phyloP scores from a whole-genome alignment of 306 rosid genomes.

The Lathyrus oleraceus region DNA sequence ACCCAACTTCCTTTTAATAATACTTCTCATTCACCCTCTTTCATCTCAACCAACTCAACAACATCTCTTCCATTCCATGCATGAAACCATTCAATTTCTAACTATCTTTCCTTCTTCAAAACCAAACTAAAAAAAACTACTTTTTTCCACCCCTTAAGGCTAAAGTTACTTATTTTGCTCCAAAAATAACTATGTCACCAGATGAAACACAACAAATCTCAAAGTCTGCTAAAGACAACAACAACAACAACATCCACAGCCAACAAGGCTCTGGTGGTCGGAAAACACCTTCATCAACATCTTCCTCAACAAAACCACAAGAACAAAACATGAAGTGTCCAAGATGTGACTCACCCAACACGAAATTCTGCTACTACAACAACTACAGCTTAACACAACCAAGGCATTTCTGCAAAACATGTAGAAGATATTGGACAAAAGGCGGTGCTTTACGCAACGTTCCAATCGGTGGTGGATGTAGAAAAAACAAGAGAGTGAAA shows the following conservation, averaged over 20 bases:
- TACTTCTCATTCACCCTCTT: slow-evolving; percentile 47
- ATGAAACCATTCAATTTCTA: slow-evolving; percentile 66
- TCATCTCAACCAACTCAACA: slow-evolving; percentile 61
- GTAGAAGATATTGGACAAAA: slow-evolving; percentile 94
- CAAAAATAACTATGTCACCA: slow-evolving; percentile 45
- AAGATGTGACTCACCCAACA: slow-evolving; percentile 85
- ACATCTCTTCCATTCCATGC: slow-evolving; percentile 48
- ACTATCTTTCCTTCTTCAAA: slow-evolving; percentile 56
- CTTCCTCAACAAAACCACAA: slow-evolving; percentile 34
- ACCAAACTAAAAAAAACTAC: slow-evolving; percentile 49
- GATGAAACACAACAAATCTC: slow-evolving; percentile 46
- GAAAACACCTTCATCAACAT: slow-evolving; percentile 26
- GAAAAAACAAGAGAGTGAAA: slow-evolving; percentile 78
- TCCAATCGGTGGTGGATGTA: slow-evolving; percentile 92
- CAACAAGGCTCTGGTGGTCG: slow-evolving; percentile 39
- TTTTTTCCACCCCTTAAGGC: slow-evolving; percentile 9
- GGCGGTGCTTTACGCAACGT: slow-evolving; percentile 92
- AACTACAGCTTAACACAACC: slow-evolving; percentile 97
- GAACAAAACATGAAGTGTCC: slow-evolving; percentile 71
- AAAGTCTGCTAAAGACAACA: slow-evolving; percentile 38
- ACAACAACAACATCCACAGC: neutral
- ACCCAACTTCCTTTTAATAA: slow-evolving; percentile 41
- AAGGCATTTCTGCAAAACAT: slow-evolving; percentile 91
- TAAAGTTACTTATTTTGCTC: slow-evolving; percentile 23
- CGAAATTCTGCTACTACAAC: slow-evolving; percentile 98